These are phyloP conservation scores for Ammopiptanthus mongolicus DNA, from an alignment of 306 rosid genomes.

Conservation along the genomic window DNA sequence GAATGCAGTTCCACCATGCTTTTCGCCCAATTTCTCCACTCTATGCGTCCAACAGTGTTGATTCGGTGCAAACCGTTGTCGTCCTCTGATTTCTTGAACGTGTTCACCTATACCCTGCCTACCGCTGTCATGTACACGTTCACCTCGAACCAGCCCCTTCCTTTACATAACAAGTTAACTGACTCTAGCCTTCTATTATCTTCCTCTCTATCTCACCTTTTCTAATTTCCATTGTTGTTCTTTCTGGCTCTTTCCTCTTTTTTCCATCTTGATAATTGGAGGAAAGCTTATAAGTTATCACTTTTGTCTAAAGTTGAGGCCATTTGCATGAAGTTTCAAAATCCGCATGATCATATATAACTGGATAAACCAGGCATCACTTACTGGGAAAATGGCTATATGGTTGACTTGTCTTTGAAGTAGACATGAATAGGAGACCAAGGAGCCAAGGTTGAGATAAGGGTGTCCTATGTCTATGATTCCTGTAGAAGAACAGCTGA, in stretches of 20 bases:
- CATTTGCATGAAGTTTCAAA: constrained; percentile 16
- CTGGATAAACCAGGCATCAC: not conserved
- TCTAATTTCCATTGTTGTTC: not conserved
- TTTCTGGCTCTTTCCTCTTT: not conserved
- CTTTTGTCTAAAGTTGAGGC: not conserved
- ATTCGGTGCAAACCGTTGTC: no score
- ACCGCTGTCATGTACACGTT: no score
- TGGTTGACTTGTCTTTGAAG: not conserved
- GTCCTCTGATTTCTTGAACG: no score
- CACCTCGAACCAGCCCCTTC: no score
- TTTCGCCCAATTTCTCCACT: no score
- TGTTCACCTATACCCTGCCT: no score
- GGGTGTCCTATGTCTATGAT: not conserved
- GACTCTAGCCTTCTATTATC: not conserved
- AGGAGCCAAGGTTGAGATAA: not conserved
- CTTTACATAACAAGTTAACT: not conserved
- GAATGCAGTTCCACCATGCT: no score
- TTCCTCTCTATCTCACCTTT: not conserved
- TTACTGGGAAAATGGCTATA: constrained; percentile 1
- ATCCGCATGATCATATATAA: constrained; percentile 8
- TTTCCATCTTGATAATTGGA: not conserved
- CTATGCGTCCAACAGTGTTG: no score
- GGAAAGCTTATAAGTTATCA: not conserved
- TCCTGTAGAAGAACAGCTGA: not conserved
- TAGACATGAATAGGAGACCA: not conserved